These are phyloP conservation scores for Curvularia sp. DNA, from an alignment of 2,329 filamentous ascomycete genomes.

Conservation along the genomic window DNA sequence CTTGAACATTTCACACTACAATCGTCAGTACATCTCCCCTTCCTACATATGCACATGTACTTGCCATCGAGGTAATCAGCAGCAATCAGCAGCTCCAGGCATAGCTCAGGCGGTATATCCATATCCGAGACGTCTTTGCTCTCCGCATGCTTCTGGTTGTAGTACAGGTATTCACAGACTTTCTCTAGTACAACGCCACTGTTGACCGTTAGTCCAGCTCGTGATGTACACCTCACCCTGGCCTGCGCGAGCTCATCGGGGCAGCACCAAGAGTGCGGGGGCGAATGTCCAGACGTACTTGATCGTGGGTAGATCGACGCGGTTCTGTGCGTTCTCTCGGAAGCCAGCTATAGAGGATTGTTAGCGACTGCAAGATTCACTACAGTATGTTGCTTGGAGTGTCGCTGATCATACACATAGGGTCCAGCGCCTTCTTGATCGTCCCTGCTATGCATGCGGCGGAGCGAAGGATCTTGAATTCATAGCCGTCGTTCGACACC, in stretches of 20 bases:
- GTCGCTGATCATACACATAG: slow-evolving; percentile 61
- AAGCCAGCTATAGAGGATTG: slow-evolving; percentile 62
- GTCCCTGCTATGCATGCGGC: slow-evolving; percentile 73
- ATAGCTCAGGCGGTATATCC: slow-evolving; percentile 80
- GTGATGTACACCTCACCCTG: neutral
- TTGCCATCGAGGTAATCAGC: slow-evolving; percentile 71
- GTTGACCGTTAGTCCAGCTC: slow-evolving; percentile 16
- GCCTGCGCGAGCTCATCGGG: neutral
- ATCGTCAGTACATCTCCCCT: neutral
- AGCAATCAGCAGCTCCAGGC: slow-evolving; percentile 77
- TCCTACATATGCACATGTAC: neutral
- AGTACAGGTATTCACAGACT: slow-evolving; percentile 83
- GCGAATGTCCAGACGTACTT: slow-evolving; percentile 61
- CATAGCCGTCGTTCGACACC: slow-evolving; percentile 76
- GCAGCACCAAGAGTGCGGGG: neutral
- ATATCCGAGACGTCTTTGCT: slow-evolving; percentile 78
- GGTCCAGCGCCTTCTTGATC: slow-evolving; percentile 78
- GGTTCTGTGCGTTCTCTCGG: slow-evolving; percentile 68
- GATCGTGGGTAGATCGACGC: slow-evolving; percentile 74
- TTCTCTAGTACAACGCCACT: slow-evolving; percentile 80
- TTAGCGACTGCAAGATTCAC: slow-evolving; percentile 1
- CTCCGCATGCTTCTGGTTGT: slow-evolving; percentile 76
- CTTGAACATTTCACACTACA: slow-evolving; percentile 1
- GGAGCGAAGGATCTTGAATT: slow-evolving; percentile 77
- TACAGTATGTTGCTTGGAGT: neutral